These are phyloP conservation scores for Xylaria polymorpha DNA, from an alignment of 2,329 filamentous ascomycete genomes.

Conservation along the genomic window DNA sequence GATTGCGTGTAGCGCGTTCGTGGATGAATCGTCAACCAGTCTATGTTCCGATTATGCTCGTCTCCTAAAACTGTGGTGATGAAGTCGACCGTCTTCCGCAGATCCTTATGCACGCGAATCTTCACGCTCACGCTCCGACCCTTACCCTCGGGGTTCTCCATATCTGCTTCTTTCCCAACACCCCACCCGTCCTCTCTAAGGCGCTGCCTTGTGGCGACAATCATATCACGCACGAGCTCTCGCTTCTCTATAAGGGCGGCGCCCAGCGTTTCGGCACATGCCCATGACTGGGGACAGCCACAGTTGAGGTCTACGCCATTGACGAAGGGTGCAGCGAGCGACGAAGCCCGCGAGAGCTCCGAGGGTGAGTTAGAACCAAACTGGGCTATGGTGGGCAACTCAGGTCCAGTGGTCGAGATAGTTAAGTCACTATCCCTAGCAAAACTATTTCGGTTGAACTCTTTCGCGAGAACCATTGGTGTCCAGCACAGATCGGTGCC, in stretches of 20 bases:
- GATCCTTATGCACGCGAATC: conserved; percentile 74
- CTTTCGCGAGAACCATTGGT: conserved; percentile 77
- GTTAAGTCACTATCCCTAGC: conserved; percentile 75
- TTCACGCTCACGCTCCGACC: conserved; percentile 75
- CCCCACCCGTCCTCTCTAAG: conserved; percentile 66
- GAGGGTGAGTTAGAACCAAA: conserved; percentile 72
- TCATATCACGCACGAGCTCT: conserved; percentile 74
- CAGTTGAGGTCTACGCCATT: conserved; percentile 78
- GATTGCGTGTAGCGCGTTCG: conserved; percentile 71
- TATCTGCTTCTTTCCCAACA: conserved; percentile 51
- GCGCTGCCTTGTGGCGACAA: conserved; percentile 65
- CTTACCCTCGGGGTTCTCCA: conserved; percentile 47
- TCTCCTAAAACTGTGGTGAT: conserved; percentile 70
- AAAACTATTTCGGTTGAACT: conserved; percentile 71
- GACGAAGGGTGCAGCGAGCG: conserved; percentile 70
- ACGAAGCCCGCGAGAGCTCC: conserved; percentile 72
- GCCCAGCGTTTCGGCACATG: conserved; percentile 74
- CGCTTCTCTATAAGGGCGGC: conserved; percentile 75
- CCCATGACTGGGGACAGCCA: conserved; percentile 79
- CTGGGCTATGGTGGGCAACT: conserved; percentile 73
- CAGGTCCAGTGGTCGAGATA: conserved; percentile 60
- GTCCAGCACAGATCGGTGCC: conserved; percentile 76
- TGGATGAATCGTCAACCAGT: conserved; percentile 78
- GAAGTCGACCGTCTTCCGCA: conserved; percentile 71
- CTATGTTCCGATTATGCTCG: conserved; percentile 62